Percentiles rank a stretch among this genome's conserved stretches.
These are phyloP conservation scores for Rhynchospora tenuis DNA, from an alignment of 176 grass and related monocot species.

Conservation along the genomic window DNA sequence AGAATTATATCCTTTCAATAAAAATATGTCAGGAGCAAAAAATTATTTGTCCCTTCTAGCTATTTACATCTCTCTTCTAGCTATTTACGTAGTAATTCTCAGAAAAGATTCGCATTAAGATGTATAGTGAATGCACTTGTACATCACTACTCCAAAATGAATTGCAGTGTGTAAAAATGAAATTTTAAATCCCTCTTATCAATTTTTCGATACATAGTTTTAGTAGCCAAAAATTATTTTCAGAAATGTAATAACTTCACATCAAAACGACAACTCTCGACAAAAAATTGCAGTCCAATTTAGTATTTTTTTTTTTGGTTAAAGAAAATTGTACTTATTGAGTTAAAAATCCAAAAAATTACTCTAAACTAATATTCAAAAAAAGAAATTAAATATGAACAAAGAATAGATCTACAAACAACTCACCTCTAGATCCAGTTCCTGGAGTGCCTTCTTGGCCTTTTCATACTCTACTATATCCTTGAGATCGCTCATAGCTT, in stretches of 20 bases:
- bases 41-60: conserved; percentile 7
- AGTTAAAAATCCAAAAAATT: background rate
- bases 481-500: conserved; percentile 21
- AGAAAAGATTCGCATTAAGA: too few species aligned
- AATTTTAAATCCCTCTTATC: background rate
- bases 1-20: background rate
- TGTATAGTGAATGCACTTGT: too few species aligned
- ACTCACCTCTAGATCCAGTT: conserved; percentile 18
- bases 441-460: conserved; percentile 20
- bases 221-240: background rate
- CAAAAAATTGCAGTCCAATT: background rate
- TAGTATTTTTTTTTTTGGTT: background rate
- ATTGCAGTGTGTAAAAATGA: background rate
- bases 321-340: background rate
- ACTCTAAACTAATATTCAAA: background rate
- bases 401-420: conserved; percentile 10
- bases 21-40: background rate
- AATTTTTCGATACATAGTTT: background rate
- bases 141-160: background rate
- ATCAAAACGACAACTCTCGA: too few species aligned
- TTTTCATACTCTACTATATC: conserved; percentile 13
- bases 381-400: background rate
- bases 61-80: background rate
- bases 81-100: background rate
- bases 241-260: background rate